Evolutionary conservation across 768 basidiomycete species (phyloP).

Genomic region (Auriscalpium microsporum): DNA sequence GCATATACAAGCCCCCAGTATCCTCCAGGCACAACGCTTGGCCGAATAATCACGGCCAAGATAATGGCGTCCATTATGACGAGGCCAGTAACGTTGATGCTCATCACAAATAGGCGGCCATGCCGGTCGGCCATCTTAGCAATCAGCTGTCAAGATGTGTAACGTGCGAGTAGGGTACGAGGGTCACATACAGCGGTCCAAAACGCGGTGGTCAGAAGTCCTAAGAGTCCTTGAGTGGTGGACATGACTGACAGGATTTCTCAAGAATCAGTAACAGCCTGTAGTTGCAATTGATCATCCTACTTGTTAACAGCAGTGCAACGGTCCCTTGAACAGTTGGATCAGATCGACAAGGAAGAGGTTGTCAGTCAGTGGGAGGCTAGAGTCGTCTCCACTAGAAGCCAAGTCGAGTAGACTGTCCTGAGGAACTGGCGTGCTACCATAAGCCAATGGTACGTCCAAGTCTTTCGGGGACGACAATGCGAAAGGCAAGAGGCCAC

Average conservation of each 20-base stretch:
- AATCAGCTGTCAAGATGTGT: no score
- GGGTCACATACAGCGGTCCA: not conserved
- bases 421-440: not conserved
- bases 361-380: not conserved
- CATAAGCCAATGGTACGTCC: not conserved
- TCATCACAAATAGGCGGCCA: not conserved
- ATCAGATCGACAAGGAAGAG: not conserved
- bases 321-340: not conserved
- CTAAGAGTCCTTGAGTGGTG: not conserved
- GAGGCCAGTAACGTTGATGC: not conserved
- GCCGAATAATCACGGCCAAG: not conserved
- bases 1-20: not conserved
- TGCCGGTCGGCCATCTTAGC: constrained; percentile 2
- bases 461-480: not conserved
- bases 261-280: no score
- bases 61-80: not conserved
- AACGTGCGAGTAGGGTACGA: not conserved
- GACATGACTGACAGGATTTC: not conserved
- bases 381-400: not conserved
- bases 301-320: not conserved
- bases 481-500: not conserved
- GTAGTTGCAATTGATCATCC: not conserved
- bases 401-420: no score
- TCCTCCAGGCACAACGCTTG: not conserved
- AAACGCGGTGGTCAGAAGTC: not conserved